phyloP scores from a whole-genome alignment of 2,329 filamentous ascomycete genomes.

The Colletotrichum cereale region DNA sequence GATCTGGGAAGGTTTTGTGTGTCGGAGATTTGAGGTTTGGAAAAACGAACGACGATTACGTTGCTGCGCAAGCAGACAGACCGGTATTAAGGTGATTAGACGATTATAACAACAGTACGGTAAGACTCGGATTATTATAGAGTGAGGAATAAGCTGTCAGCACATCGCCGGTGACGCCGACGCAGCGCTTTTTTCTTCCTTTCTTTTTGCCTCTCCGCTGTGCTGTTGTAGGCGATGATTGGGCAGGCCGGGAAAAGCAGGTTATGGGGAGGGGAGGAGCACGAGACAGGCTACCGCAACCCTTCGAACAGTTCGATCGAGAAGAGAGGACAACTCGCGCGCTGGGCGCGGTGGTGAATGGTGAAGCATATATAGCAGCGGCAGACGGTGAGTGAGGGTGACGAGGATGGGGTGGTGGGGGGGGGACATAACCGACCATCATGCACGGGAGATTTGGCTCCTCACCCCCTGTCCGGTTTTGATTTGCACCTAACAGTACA shows the following conservation, averaged over 20 bases:
- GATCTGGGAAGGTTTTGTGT: no score
- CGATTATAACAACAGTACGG: not conserved
- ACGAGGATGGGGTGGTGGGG: not conserved
- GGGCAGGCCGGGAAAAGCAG: not conserved
- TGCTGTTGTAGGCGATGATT: not conserved
- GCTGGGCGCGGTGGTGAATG: not conserved
- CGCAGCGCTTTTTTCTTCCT: not conserved
- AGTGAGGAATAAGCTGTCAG: not conserved
- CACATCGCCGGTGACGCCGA: not conserved
- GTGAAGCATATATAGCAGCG: not conserved
- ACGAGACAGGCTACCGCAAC: not conserved
- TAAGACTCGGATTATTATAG: not conserved
- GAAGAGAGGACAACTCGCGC: not conserved
- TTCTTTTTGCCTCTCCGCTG: not conserved
- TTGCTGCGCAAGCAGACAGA: not conserved
- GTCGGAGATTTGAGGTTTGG: not conserved
- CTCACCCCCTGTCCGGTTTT: not conserved
- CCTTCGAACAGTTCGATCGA: not conserved
- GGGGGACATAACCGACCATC: not conserved
- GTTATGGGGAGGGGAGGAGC: not conserved
- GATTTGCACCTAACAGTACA: not conserved
- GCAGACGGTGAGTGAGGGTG: not conserved
- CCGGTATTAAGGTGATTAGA: not conserved
- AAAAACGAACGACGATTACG: not conserved
- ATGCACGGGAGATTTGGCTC: slow-evolving; percentile 11